Conservation (phyloP, 1,139 yeast genomes). For the Pichia sp. region DNA sequence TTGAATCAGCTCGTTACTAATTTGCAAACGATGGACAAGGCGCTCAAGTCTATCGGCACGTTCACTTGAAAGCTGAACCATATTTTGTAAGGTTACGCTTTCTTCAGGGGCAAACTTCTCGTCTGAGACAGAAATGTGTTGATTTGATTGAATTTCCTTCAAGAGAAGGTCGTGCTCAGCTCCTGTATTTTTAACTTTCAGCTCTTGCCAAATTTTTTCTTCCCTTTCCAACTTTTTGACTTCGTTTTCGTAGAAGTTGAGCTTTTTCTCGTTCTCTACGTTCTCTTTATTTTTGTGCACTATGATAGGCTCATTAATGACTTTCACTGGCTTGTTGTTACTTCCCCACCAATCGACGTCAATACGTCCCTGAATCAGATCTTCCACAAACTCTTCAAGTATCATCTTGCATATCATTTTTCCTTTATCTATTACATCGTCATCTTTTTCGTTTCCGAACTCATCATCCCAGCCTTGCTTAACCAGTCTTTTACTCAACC, state of each 20-base stretch:
- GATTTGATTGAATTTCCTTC: neutral
- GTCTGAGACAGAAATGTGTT: neutral
- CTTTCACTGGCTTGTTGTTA: neutral
- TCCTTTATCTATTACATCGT: constrained; percentile 20
- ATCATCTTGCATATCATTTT: constrained; percentile 49
- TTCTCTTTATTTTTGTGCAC: constrained; percentile 58
- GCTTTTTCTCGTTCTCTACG: constrained; percentile 44
- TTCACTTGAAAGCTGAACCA: neutral
- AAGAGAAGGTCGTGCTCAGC: constrained; percentile 3
- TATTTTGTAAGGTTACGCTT: neutral
- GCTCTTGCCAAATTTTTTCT: constrained; percentile 29
- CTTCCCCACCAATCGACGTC: constrained; percentile 64
- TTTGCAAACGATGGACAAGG: constrained; percentile 6
- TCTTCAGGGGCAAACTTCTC: neutral
- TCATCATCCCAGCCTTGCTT: constrained; percentile 6
- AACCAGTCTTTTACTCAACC: constrained; percentile 58
- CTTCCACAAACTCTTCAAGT: constrained; percentile 60
- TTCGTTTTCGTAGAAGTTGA: constrained; percentile 44
- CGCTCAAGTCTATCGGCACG: constrained; percentile 11
- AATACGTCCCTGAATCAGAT: constrained; percentile 54
- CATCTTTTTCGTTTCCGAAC: constrained; percentile 18
- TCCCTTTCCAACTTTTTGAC: constrained; percentile 45
- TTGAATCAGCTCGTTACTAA: constrained; percentile 9
- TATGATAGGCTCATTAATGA: constrained; percentile 25
- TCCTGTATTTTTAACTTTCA: neutral